Evolutionary conservation across 2,329 filamentous ascomycete genomes (phyloP).

Genomic region (Aureobasidium musti): DNA sequence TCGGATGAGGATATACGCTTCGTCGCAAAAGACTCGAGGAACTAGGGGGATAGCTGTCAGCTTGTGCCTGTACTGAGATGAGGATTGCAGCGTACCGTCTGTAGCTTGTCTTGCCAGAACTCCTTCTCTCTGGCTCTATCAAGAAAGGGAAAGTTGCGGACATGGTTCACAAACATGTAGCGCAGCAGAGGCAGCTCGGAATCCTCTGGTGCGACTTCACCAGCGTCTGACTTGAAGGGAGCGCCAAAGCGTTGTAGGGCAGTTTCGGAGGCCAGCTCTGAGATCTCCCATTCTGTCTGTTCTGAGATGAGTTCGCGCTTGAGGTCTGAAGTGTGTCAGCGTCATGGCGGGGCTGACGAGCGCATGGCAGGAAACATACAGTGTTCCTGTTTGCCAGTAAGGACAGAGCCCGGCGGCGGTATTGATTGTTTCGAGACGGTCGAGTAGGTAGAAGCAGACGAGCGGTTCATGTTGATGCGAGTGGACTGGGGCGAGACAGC

Average conservation of each 20-base stretch:
- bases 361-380: constrained; percentile 59
- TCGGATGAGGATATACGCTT: constrained; percentile 98
- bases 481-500: constrained; percentile 22
- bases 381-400: constrained; percentile 98
- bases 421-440: constrained; percentile 47
- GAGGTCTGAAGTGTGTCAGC: constrained; percentile 62
- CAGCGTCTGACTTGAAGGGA: constrained; percentile 88
- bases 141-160: constrained; percentile 96
- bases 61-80: not conserved
- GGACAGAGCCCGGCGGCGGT: constrained; percentile 59
- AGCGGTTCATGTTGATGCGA: constrained; percentile 29
- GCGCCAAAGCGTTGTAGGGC: constrained; percentile 93
- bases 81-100: constrained; percentile 66
- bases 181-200: constrained; percentile 90
- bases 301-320: constrained; percentile 92
- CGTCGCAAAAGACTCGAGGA: constrained; percentile 93
- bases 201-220: constrained; percentile 89
- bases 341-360: not conserved
- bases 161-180: constrained; percentile 97
- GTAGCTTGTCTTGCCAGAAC: constrained; percentile 98
- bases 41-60: constrained; percentile 55
- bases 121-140: constrained; percentile 98
- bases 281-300: constrained; percentile 88
- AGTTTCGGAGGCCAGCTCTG: constrained; percentile 90
- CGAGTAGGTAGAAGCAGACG: constrained; percentile 33